Conservation (phyloP, 2,329 filamentous ascomycete genomes). For the Trichoderma gracile region DNA sequence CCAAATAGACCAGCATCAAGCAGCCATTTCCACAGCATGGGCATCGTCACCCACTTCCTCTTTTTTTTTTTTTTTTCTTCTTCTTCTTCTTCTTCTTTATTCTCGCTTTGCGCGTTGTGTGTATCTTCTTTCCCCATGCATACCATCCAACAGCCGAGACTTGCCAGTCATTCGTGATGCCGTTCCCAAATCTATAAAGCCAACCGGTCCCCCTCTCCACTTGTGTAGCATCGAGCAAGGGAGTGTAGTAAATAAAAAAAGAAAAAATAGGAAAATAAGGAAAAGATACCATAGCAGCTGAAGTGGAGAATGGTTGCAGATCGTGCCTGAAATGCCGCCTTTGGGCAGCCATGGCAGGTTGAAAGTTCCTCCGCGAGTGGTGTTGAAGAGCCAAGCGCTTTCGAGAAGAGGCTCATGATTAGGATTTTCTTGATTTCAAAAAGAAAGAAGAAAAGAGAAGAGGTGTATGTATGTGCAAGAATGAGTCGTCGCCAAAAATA, state of each 20-base stretch:
- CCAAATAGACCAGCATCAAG: neutral
- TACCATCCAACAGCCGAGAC: neutral
- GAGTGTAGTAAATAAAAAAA: neutral
- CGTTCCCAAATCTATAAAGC: slow-evolving; percentile 20
- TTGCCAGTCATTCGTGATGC: slow-evolving; percentile 2
- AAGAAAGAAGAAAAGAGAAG: neutral
- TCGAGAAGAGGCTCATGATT: slow-evolving; percentile 17
- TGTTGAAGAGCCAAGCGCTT: slow-evolving; percentile 32
- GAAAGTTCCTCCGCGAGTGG: slow-evolving; percentile 30
- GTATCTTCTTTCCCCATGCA: slow-evolving; percentile 25
- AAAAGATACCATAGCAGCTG: slow-evolving; percentile 17
- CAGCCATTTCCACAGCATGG: neutral
- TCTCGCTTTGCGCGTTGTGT: slow-evolving; percentile 7
- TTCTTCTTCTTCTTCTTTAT: neutral
- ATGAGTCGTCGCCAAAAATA: slow-evolving; percentile 10
- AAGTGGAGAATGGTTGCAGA: slow-evolving; percentile 36
- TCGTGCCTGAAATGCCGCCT: slow-evolving; percentile 17
- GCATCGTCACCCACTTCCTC: neutral
- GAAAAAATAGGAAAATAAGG: neutral
- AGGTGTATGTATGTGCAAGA: slow-evolving; percentile 21
- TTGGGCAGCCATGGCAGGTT: slow-evolving; percentile 18
- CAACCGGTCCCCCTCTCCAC: slow-evolving; percentile 10
- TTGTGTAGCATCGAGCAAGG: slow-evolving; percentile 15
- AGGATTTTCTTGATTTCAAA: slow-evolving; percentile 18
- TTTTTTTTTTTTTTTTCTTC: slow-evolving; percentile 16